Base-by-base conservation (phyloP, 1,284 basidiomycete species). In the Wallemia hederae region DNA sequence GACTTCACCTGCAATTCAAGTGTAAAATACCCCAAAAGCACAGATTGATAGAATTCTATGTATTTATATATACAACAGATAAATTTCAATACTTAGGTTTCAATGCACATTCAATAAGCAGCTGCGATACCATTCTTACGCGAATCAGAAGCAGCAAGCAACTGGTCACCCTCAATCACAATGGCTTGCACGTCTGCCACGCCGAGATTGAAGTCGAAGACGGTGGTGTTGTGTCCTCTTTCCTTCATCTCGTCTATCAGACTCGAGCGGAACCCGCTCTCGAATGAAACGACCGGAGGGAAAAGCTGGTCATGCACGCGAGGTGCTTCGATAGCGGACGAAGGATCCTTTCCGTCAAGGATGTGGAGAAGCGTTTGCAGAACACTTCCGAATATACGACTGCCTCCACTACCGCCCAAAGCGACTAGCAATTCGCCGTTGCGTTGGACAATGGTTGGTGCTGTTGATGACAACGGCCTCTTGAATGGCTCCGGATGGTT, bases 221-320 rank as follows among this genome's bases (percentile, higher is more conserved):
- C 74, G 29, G 77, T 77, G 28, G 89, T 71, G 61, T 81, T 80
- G 69, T 94, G 89, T 0, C 85, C 86, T 56, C 79, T 72, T 1
- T 68, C 67, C 58, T 71, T 67, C 27, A 94, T 73, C 1, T 69
- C 79, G 19, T 77, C 72, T 2, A 88, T 62, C 27, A 82, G 66
- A 26, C 75, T 67, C 27, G 66, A 61, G 1, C 80, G 77, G 65
- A 81, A 79, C 0, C 76, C 74, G 63, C 75, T 71, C 65, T 92
- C 89, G 27, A 78, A 76, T 15, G 81, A 77, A 2, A 85, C 75
- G 26, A 71, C 56, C 17, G 68, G 62, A 0, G 92, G 91, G 63
- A 81, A 82, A 27, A 94, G 73, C 69, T 97, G 92, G 68, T 94
- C 80, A 68, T 97, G 91, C n/a, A 94, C 69, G n/a, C 91, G 76